Evolutionary conservation across 2,329 filamentous ascomycete genomes (phyloP).

Genomic region (Fusarium sp.): DNA sequence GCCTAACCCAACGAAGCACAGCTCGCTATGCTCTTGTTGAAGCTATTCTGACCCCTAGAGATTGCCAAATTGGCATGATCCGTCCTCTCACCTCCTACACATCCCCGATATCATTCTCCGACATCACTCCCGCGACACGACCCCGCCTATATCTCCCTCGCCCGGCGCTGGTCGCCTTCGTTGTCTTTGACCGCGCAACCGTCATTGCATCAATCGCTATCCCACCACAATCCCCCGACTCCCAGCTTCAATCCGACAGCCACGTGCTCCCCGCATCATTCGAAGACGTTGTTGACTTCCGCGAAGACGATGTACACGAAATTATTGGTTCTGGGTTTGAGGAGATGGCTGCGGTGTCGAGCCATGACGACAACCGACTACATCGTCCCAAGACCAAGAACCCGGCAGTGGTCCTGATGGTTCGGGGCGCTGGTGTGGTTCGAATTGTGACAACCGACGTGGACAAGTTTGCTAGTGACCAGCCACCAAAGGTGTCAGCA

Average conservation of each 20-base stretch:
- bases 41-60: conserved; percentile 68
- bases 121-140: conserved; percentile 51
- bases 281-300: conserved; percentile 88
- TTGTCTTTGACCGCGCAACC: conserved; percentile 83
- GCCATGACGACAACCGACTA: conserved; percentile 61
- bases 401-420: conserved; percentile 70
- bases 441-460: conserved; percentile 70
- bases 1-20: conserved; percentile 63
- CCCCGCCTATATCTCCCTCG: conserved; percentile 82
- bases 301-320: conserved; percentile 71
- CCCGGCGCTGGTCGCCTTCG: conserved; percentile 82
- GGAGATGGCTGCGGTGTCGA: conserved; percentile 57
- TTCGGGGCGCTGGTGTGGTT: conserved; percentile 72
- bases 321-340: conserved; percentile 74
- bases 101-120: conserved; percentile 59
- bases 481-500: conserved; percentile 75
- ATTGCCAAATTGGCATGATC: conserved; percentile 71
- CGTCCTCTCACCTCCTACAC: conserved; percentile 76
- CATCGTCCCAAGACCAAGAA: conserved; percentile 69
- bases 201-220: conserved; percentile 80
- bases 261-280: conserved; percentile 75
- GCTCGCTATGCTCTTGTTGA: conserved; percentile 83
- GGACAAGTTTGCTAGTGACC: conserved; percentile 69
- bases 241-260: conserved; percentile 78
- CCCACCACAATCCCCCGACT: conserved; percentile 77